These are phyloP conservation scores for Coemansia sp. DNA, from an alignment of 192 early-diverging fungal species.

Conservation along the genomic window DNA sequence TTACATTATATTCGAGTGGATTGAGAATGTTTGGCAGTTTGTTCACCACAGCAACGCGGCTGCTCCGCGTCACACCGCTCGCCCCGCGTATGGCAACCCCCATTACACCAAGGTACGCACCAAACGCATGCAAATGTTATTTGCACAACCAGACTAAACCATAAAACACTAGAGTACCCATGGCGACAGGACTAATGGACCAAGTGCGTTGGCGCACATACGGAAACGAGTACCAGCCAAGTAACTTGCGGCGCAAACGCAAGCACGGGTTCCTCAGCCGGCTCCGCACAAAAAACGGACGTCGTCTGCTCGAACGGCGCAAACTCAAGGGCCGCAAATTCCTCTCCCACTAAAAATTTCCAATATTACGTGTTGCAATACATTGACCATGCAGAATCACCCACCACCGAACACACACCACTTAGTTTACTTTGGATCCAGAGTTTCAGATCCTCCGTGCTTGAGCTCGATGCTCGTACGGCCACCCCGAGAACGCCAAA, in stretches of 20 bases:
- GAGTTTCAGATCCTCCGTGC: slow-evolving; percentile 26
- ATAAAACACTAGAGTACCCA: not conserved
- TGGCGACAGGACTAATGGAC: not conserved
- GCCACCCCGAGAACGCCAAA: slow-evolving; percentile 29
- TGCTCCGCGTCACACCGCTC: not conserved
- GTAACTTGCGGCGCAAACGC: slow-evolving; percentile 85
- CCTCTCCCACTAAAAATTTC: slow-evolving; percentile 69
- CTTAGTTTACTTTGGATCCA: slow-evolving; percentile 35
- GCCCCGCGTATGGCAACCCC: not conserved
- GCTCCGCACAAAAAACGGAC: slow-evolving; percentile 73
- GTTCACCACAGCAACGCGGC: slow-evolving; percentile 3
- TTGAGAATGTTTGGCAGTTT: slow-evolving; percentile 8
- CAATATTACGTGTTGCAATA: slow-evolving; percentile 26
- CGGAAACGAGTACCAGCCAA: slow-evolving; percentile 93
- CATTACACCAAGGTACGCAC: not conserved
- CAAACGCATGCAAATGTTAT: not conserved
- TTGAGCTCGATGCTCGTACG: slow-evolving; percentile 31
- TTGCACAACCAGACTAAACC: not conserved
- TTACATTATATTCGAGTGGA: not conserved
- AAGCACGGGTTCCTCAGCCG: slow-evolving; percentile 88
- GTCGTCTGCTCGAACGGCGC: slow-evolving; percentile 71
- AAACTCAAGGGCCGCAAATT: slow-evolving; percentile 85
- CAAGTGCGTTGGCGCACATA: slow-evolving; percentile 79
- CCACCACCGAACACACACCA: slow-evolving; percentile 16
- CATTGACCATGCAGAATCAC: slow-evolving; percentile 52